Evolutionary conservation across 23 red algal species (phyloP).

Genomic region (Gracilariopsis chorda): DNA sequence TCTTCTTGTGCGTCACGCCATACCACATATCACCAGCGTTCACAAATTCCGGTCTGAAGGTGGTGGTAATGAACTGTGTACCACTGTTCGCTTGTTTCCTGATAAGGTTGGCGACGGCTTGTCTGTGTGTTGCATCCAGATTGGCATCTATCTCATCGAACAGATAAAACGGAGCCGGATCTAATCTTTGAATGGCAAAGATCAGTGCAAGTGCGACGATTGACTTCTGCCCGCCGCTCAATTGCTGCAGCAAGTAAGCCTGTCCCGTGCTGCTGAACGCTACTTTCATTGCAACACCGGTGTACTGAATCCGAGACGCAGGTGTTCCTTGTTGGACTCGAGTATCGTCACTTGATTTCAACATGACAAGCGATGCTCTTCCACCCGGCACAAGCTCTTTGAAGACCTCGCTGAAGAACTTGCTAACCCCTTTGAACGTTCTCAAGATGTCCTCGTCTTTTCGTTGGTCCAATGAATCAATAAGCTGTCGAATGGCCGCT

Average conservation of each 20-base stretch:
- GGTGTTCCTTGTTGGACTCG: neutral
- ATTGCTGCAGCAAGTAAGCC: slow-evolving; percentile 69
- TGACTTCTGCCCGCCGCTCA: slow-evolving; percentile 95
- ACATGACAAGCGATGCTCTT: slow-evolving; percentile 84
- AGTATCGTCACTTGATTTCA: slow-evolving; percentile 41
- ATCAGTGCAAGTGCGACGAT: slow-evolving; percentile 95
- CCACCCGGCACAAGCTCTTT: slow-evolving; percentile 87
- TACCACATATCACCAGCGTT: slow-evolving; percentile 87
- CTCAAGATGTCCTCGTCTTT: slow-evolving; percentile 91
- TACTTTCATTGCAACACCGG: slow-evolving; percentile 90
- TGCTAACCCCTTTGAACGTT: slow-evolving; percentile 88
- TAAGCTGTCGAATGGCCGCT: slow-evolving; percentile 78
- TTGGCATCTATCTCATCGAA: slow-evolving; percentile 99
- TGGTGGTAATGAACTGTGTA: slow-evolving; percentile 94
- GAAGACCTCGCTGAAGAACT: slow-evolving; percentile 91
- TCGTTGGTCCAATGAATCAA: slow-evolving; percentile 87
- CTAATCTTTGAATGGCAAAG: slow-evolving; percentile 96
- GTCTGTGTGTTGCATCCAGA: slow-evolving; percentile 86
- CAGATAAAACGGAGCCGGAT: slow-evolving; percentile 97
- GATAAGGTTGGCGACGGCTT: slow-evolving; percentile 79
- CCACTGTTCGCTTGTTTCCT: slow-evolving; percentile 57
- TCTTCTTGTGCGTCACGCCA: slow-evolving; percentile 80
- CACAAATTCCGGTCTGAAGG: slow-evolving; percentile 97
- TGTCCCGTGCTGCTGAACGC: slow-evolving; percentile 71
- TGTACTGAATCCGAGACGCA: slow-evolving; percentile 55